Percentiles rank a stretch among this genome's conserved stretches.
phyloP scores from a whole-genome alignment of 2,329 filamentous ascomycete genomes.

The Fusarium sp. region DNA sequence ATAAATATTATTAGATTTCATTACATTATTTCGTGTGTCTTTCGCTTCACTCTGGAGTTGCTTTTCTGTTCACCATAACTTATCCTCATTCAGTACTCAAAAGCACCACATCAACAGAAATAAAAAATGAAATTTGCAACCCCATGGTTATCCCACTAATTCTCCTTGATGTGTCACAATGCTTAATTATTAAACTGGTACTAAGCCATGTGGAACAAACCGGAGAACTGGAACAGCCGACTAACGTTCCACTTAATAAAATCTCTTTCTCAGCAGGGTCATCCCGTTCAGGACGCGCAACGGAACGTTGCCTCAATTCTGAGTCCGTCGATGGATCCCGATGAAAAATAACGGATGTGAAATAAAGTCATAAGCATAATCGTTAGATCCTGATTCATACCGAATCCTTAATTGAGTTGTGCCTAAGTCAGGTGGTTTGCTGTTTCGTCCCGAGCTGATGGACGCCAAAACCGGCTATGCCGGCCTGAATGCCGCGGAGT shows the following conservation, averaged over 20 bases:
- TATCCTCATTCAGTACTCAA: too few species aligned
- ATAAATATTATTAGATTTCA: too few species aligned
- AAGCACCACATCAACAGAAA: background rate
- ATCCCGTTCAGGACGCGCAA: background rate
- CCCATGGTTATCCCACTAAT: background rate
- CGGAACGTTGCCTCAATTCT: background rate
- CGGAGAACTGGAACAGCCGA: background rate
- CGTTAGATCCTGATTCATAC: background rate
- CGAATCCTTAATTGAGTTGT: background rate
- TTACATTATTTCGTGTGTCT: too few species aligned
- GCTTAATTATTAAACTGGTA: background rate
- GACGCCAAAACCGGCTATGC: constrained; percentile 4
- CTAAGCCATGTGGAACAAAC: background rate
- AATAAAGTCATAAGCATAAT: constrained; percentile 1
- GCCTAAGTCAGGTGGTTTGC: background rate
- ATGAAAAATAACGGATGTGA: background rate
- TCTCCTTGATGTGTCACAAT: background rate
- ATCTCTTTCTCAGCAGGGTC: too few species aligned
- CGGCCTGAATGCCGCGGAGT: background rate
- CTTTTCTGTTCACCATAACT: too few species aligned
- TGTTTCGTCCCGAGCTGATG: background rate
- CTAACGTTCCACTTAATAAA: background rate
- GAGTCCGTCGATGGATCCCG: too few species aligned
- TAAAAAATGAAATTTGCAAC: background rate
- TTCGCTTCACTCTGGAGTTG: too few species aligned